phyloP scores from a whole-genome alignment of 352 stramenopile species.

The Pythium plurisporium region DNA sequence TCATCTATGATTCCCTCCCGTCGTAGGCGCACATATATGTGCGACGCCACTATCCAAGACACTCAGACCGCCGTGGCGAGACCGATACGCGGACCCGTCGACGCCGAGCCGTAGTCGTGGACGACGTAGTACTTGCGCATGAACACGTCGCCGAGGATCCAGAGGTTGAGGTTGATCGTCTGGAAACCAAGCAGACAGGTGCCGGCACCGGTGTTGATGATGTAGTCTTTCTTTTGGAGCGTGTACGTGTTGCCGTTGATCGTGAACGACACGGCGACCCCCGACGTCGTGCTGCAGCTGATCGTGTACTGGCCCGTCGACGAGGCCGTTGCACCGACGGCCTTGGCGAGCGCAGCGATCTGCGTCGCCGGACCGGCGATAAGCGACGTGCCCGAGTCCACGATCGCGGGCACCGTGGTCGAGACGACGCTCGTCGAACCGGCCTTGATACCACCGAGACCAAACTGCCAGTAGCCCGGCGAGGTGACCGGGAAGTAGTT shows the following conservation, averaged over 20 bases:
- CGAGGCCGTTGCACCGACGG: constrained; percentile 84
- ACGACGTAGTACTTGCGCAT: constrained; percentile 95
- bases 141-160: constrained; percentile 93
- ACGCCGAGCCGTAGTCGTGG: constrained; percentile 84
- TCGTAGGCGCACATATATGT: too few relatives aligned
- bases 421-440: constrained; percentile 17
- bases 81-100: constrained; percentile 75
- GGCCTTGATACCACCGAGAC: constrained; percentile 60
- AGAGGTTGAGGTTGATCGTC: constrained; percentile 89
- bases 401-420: constrained; percentile 78
- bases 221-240: constrained; percentile 74
- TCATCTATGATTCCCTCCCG: too few relatives aligned
- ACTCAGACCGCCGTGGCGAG: constrained; percentile 73
- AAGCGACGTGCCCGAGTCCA: constrained; percentile 95
- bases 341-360: constrained; percentile 77
- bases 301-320: constrained; percentile 83
- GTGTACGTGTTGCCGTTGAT: constrained; percentile 90
- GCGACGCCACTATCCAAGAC: too few relatives aligned
- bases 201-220: constrained; percentile 81
- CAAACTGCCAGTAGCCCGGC: constrained; percentile 59
- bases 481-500: constrained; percentile 77
- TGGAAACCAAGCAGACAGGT: constrained; percentile 96
- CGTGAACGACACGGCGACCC: constrained; percentile 90
- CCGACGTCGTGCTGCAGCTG: constrained; percentile 80
- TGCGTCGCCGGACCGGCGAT: constrained; percentile 89